Evolutionary conservation across 305 asterid species (phyloP).

Genomic region (Fraxinus floribunda): DNA sequence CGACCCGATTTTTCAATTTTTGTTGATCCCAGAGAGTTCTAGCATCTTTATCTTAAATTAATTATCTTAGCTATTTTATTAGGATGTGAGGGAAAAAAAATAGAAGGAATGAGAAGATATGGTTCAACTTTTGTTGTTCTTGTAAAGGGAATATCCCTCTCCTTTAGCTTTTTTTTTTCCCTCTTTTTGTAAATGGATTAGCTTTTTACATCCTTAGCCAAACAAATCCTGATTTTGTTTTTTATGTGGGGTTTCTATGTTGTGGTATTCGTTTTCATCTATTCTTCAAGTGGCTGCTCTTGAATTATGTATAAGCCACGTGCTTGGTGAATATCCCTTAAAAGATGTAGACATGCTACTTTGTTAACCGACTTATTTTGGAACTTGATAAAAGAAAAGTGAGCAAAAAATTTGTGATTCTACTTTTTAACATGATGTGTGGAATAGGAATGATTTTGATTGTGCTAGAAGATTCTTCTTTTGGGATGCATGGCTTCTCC

Average conservation of each 20-base stretch:
- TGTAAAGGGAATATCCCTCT: conserved; percentile 44
- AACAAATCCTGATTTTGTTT: not conserved
- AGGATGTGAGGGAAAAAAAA: not conserved
- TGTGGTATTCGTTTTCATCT: not conserved
- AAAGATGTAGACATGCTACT: not conserved
- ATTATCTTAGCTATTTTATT: not conserved
- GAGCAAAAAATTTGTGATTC: not conserved
- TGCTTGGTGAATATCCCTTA: not conserved
- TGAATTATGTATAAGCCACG: not conserved
- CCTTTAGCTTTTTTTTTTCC: not conserved
- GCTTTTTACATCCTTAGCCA: conserved; percentile 37
- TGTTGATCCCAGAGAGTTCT: conserved; percentile 96
- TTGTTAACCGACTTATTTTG: not conserved
- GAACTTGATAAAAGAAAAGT: not conserved
- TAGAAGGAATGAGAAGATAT: conserved; percentile 36
- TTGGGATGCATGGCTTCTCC: not conserved
- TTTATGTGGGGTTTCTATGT: not conserved
- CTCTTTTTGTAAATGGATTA: conserved; percentile 42
- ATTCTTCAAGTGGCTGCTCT: not conserved
- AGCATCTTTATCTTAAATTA: not conserved
- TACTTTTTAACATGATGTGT: not conserved
- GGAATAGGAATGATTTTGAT: not conserved
- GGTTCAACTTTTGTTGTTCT: conserved; percentile 38
- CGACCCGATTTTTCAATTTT: conserved; percentile 76
- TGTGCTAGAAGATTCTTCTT: not conserved